These are phyloP conservation scores for Davidsoniella australis DNA, from an alignment of 2,329 filamentous ascomycete genomes.

Conservation along the genomic window DNA sequence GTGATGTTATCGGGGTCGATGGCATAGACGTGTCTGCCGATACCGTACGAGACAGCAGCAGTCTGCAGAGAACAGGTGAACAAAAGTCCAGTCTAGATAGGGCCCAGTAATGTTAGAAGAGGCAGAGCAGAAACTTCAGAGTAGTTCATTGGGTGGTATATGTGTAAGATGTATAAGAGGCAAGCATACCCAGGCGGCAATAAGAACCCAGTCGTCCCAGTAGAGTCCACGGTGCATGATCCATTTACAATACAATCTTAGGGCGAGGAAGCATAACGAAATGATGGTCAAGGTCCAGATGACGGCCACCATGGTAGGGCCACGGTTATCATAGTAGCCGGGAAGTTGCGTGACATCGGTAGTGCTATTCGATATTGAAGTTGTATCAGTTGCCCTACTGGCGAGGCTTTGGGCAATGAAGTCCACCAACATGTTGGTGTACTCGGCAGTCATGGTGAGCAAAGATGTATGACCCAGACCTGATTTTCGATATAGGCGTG, in stretches of 20 bases:
- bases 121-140: not conserved
- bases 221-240: slow-evolving; percentile 21
- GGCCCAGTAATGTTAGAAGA: not conserved
- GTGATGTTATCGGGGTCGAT: slow-evolving; percentile 3
- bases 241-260: slow-evolving; percentile 23
- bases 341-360: not conserved
- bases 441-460: too few relatives aligned
- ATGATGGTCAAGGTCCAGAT: slow-evolving; percentile 10
- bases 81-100: not conserved
- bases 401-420: too few relatives aligned
- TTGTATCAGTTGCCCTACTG: not conserved
- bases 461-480: too few relatives aligned
- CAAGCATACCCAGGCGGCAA: slow-evolving; percentile 17
- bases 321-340: slow-evolving; percentile 9
- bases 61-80: slow-evolving; percentile 9
- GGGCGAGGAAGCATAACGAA: slow-evolving; percentile 14
- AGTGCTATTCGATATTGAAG: not conserved
- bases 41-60: slow-evolving; percentile 12
- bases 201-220: slow-evolving; percentile 23
- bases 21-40: slow-evolving; percentile 13
- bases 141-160: not conserved
- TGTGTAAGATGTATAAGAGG: not conserved
- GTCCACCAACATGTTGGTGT: too few relatives aligned
- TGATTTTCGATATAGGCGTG: too few relatives aligned
- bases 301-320: slow-evolving; percentile 2